Evolutionary conservation across 176 grass and related monocot genomes (phyloP), one percentile per base, ranked within the genome.

Genomic region (Rhipidocladum racemiflorum): DNA sequence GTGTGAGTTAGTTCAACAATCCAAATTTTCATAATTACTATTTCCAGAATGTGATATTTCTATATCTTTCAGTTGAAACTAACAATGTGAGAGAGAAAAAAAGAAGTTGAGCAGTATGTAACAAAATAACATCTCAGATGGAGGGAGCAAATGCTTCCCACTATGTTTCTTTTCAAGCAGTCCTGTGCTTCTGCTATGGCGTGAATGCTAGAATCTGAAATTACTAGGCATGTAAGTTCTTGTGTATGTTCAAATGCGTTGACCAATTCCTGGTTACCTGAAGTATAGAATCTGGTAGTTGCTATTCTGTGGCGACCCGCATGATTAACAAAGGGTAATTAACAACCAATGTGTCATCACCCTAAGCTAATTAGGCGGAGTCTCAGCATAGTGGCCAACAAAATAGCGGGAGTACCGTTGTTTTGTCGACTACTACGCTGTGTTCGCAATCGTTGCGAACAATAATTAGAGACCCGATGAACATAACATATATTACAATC

Each of bases 1-100:
- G 28, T 32, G 25, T 49, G 28, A 76, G 34, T 76, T 83, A 50
- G 66, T 83, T 63, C 24, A 57, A 13, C 18, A 70, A 62, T 70
- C 24, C 50, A 70, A 15, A 80, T 36, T 36, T 53, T 21, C 45
- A 68, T 40, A 21, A 48, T 30, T 44, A 62, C 30, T 8, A 30
- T 77, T 46, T 45, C 1, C 29, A 65, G n/a, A 43, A 81, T 13
- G 15, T 68, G 15, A 70, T 69, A n/a, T 69, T 42, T 54, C 35
- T 14, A 43, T 21, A 81, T 44, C 23, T 59, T 70, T 70, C 35
- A 56, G 65, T 44, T 70, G 23, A 81, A 70, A 43, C n/a, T 40
- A 42, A 24, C 38, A 70, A 80, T 53, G 9, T 11, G 17, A 49
- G 28, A 30, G 17, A 50, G 3, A n/a, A 24, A 6, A n/a, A 53